Evolutionary conservation across 495 filamentous ascomycete species (phyloP).

Genomic region (Penicillium paradoxum): DNA sequence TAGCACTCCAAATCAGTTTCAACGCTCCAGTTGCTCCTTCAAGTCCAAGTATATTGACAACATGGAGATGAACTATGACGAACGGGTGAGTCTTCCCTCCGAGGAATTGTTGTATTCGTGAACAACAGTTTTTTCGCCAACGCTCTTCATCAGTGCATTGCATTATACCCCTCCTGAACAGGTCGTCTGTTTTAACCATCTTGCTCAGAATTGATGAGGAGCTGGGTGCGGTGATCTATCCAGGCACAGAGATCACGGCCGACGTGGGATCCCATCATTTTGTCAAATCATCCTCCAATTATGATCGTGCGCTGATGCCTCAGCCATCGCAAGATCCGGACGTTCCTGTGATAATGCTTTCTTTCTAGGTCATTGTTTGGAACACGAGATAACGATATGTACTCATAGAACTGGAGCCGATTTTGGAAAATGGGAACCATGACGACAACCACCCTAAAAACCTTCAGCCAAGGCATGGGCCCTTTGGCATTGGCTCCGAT

Average conservation of each 20-base stretch:
- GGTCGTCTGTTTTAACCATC: neutral
- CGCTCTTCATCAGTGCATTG: conserved; percentile 29
- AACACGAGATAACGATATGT: neutral
- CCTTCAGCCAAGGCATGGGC: conserved; percentile 55
- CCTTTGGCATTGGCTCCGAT: conserved; percentile 56
- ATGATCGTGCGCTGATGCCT: conserved; percentile 47
- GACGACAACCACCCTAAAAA: conserved; percentile 41
- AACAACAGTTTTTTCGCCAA: conserved; percentile 4
- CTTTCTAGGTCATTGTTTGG: neutral
- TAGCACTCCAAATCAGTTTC: neutral
- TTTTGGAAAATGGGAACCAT: conserved; percentile 43
- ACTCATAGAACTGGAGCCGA: conserved; percentile 37
- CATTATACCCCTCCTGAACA: neutral
- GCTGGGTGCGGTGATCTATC: conserved; percentile 52
- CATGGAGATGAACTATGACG: conserved; percentile 43
- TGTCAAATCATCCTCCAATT: conserved; percentile 43
- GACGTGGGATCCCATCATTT: conserved; percentile 58
- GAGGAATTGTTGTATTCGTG: neutral
- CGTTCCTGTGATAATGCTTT: conserved; percentile 36
- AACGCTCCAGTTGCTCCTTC: neutral
- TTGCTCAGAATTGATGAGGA: conserved; percentile 35
- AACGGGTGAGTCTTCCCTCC: conserved; percentile 18
- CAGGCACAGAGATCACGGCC: conserved; percentile 60
- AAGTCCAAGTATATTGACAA: neutral
- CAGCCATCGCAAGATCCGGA: conserved; percentile 47